Evolutionary conservation across 768 basidiomycete genomes (phyloP).

Genomic region (Fomitopsis pulvina): DNA sequence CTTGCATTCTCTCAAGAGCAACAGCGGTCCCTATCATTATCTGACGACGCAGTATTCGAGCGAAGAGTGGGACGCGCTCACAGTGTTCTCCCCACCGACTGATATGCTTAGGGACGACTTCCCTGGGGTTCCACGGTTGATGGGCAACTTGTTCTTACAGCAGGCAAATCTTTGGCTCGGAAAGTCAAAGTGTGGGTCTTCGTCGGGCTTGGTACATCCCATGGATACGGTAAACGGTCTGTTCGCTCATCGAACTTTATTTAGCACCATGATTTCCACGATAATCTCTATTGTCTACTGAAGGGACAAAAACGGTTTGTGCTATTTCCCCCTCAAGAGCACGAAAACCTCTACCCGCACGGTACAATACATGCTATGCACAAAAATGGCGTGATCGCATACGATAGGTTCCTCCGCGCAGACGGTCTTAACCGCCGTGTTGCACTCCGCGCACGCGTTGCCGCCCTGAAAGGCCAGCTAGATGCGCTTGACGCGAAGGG

Average conservation of each 20-base stretch:
- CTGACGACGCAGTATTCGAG: constrained; percentile 26
- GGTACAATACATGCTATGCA: constrained; percentile 19
- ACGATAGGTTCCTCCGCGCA: constrained; percentile 19
- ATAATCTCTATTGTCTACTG: constrained; percentile 26
- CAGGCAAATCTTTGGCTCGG: constrained; percentile 28
- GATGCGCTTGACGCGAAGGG: constrained; percentile 10
- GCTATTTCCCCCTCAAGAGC: constrained; percentile 22
- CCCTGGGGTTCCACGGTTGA: constrained; percentile 21
- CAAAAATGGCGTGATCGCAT: constrained; percentile 26
- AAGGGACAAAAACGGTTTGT: constrained; percentile 26
- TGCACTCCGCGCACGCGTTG: constrained; percentile 18
- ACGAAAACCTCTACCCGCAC: constrained; percentile 19
- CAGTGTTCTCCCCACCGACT: constrained; percentile 22
- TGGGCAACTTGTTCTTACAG: constrained; percentile 24
- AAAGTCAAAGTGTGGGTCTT: constrained; percentile 21
- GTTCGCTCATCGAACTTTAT: not conserved
- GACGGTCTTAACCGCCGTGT: constrained; percentile 21
- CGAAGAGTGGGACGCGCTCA: constrained; percentile 20
- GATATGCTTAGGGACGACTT: constrained; percentile 23
- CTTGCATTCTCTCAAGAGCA: constrained; percentile 10
- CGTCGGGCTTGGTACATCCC: constrained; percentile 24
- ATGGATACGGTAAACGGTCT: not conserved
- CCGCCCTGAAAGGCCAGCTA: constrained; percentile 18
- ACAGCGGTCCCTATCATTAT: constrained; percentile 18
- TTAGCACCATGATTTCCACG: constrained; percentile 28